Percentiles rank a stretch among this genome's conserved stretches.
These are phyloP conservation scores for Ogataea paraovalis DNA, from an alignment of 805 yeast genomes.

Conservation along the genomic window DNA sequence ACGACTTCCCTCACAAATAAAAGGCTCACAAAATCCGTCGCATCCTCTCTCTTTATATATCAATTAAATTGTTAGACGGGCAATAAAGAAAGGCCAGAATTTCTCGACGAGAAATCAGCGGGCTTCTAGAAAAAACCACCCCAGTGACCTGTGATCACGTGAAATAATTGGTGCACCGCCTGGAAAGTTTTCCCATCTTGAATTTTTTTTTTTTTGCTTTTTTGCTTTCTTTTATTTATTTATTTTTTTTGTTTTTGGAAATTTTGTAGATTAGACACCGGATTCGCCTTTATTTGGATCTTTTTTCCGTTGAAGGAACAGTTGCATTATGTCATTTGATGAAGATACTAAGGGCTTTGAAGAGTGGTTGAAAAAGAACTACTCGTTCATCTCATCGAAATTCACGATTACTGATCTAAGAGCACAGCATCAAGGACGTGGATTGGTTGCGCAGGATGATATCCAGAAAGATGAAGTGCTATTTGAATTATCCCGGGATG, in stretches of 20 bases:
- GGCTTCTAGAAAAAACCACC: neutral
- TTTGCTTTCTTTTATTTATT: too few relatives aligned
- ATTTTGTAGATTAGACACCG: neutral
- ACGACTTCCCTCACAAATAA: too few relatives aligned
- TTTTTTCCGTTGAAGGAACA: too few relatives aligned
- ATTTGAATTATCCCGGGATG: slow-evolving; percentile 62
- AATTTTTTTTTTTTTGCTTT: neutral
- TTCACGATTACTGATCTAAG: slow-evolving; percentile 61
- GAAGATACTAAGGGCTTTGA: slow-evolving; percentile 38
- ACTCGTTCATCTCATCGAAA: slow-evolving; percentile 49
- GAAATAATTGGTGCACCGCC: neutral
- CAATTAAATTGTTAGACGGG: too few relatives aligned
- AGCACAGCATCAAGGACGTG: slow-evolving; percentile 65
- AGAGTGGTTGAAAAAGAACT: slow-evolving; percentile 42
- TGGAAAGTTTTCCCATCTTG: too few relatives aligned
- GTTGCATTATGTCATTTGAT: slow-evolving; percentile 7
- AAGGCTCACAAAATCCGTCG: too few relatives aligned
- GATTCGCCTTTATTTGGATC: too few relatives aligned
- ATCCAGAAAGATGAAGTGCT: slow-evolving; percentile 60
- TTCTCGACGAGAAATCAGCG: neutral
- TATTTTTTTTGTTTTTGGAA: neutral
- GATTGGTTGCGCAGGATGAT: slow-evolving; percentile 59
- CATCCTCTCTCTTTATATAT: too few relatives aligned
- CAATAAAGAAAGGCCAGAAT: too few relatives aligned
- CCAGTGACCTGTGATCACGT: neutral